phyloP scores from a whole-genome alignment of 257 asterid genomes.

The Solanum piurae region DNA sequence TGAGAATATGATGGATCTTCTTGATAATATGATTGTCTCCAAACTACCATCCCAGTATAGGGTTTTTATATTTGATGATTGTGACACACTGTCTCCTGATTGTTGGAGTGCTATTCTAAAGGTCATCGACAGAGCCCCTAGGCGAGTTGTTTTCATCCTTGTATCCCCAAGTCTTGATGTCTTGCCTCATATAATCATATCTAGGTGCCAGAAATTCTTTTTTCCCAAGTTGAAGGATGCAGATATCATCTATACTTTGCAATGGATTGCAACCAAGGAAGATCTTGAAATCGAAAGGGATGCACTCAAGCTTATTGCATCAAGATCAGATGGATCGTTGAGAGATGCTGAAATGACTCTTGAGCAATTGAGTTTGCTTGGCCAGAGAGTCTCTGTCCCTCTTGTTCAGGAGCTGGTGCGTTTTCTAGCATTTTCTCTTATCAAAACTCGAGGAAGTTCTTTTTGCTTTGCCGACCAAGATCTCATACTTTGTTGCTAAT shows the following conservation, averaged over 20 bases:
- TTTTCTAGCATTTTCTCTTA: neutral
- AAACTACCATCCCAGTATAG: conserved; percentile 43
- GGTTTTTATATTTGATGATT: conserved; percentile 71
- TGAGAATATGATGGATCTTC: conserved; percentile 42
- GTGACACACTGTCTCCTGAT: conserved; percentile 53
- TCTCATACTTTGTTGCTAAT: neutral
- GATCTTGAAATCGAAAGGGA: conserved; percentile 63
- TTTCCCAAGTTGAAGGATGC: conserved; percentile 83
- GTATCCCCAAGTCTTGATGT: conserved; percentile 72
- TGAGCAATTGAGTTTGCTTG: conserved; percentile 78
- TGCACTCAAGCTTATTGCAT: conserved; percentile 81
- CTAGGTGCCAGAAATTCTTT: conserved; percentile 86
- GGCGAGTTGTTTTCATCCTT: conserved; percentile 61
- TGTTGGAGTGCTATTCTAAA: conserved; percentile 69
- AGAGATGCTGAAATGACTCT: conserved; percentile 96
- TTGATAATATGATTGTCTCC: conserved; percentile 33
- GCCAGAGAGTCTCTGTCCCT: conserved; percentile 63
- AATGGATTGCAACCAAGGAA: conserved; percentile 71
- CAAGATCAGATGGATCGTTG: conserved; percentile 80
- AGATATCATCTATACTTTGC: conserved; percentile 63
- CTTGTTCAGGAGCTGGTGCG: conserved; percentile 66
- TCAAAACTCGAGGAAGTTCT: neutral
- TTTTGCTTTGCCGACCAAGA: neutral
- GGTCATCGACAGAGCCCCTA: conserved; percentile 66
- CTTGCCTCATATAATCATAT: conserved; percentile 69